These are phyloP conservation scores for barrel medic (Medicago truncatula) DNA, from an alignment of 306 rosid species.

Conservation along the genomic window DNA sequence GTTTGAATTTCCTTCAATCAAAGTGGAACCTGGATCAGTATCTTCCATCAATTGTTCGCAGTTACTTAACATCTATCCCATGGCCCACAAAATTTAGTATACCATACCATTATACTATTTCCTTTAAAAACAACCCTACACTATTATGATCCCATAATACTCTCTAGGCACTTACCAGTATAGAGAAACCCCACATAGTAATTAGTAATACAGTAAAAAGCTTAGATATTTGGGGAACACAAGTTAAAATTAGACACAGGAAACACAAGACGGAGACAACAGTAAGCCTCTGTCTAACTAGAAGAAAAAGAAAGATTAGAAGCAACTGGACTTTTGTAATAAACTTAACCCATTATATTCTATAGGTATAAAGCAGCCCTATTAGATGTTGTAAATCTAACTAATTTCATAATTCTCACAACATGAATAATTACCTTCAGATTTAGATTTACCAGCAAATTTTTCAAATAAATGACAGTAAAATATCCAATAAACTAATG, in stretches of 20 bases:
- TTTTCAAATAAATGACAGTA: neutral
- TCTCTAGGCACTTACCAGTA: conserved; percentile 24
- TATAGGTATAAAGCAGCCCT: neutral
- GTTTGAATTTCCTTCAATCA: conserved; percentile 13
- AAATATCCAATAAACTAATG: neutral
- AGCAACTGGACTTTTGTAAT: conserved; percentile 13
- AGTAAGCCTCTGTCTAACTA: neutral
- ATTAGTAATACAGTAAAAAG: conserved; percentile 7
- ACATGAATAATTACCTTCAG: neutral
- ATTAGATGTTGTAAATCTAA: neutral
- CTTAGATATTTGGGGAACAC: neutral
- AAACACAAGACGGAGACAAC: neutral
- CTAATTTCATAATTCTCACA: neutral
- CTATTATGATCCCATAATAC: neutral
- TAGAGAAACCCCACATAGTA: neutral
- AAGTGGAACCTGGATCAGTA: conserved; percentile 11
- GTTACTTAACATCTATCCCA: neutral
- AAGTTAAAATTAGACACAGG: neutral
- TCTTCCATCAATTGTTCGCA: conserved; percentile 11
- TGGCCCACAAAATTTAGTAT: neutral
- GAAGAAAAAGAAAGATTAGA: neutral
- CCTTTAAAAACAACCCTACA: conserved; percentile 16
- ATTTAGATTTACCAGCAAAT: too few species aligned
- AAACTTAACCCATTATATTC: conserved; percentile 2
- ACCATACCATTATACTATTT: too few species aligned